Evolutionary conservation across 192 early-diverging fungal genomes (phyloP), one percentile per base, ranked within the genome.

Genomic region (Dimargaris cristalligena): DNA sequence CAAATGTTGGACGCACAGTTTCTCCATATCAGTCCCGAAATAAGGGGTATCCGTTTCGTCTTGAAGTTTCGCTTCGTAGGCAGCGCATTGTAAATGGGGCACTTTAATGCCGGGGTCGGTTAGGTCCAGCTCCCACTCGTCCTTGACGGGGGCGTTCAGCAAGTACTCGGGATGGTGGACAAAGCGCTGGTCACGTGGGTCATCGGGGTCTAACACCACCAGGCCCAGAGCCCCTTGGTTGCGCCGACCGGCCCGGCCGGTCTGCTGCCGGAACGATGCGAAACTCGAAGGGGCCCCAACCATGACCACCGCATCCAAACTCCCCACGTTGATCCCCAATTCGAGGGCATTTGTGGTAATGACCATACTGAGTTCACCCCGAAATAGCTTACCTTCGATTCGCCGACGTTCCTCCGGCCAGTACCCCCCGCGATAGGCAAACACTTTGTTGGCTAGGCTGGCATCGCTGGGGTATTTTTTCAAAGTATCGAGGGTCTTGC

Each of bases 371-470:
- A 86, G 56, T 3, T 79, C 68, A 1, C 82, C 82, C 34, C 47
- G 25, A 66, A 83, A 84, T 63, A 88, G 62, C 56, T 67, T 59
- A 16, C 60, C 34, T 62, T 88, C 86, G 46, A 86, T 88, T 0
- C 69, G 62, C 20, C 86, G 59, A 45, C 86, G 62, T 34, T 80
- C 77, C 23, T 68, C 68, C 16, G 72, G 65, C 1, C 66, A 75
- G 70, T 92, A 92, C 20, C 90, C 90, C 14, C 77, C 90, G 13
- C 90, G 79, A 61, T 92, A 92, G 26, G 74, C 65, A 72, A 85
- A 76, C 3, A 86, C 68, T 8, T 55, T 59, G 4, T 50, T 52
- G 18, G 63, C 38, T 0, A 72, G 28, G 31, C 60, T n/a, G 22
- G 47, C 64, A 13, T 51, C 50, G 31, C 64, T 56, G 8, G 70